These are phyloP conservation scores for Ascochyta lentis DNA, from an alignment of 2,329 filamentous ascomycete species.

Conservation along the genomic window DNA sequence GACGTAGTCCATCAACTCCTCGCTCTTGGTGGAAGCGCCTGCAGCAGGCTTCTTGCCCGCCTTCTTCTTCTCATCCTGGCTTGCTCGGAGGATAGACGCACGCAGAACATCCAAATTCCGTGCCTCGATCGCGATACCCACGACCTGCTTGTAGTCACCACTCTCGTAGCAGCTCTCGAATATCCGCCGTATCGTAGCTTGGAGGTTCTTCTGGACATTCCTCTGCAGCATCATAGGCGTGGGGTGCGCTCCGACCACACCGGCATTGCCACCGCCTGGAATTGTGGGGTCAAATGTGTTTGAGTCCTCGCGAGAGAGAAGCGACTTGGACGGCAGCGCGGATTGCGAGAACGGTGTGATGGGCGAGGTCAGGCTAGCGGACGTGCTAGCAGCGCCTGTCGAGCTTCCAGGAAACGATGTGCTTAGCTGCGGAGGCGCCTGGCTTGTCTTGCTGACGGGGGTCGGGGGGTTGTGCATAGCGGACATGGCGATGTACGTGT, in stretches of 20 bases:
- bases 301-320: slow-evolving; percentile 82
- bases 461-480: slow-evolving; percentile 64
- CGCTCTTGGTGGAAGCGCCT: slow-evolving; percentile 66
- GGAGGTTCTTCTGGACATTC: slow-evolving; percentile 78
- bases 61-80: slow-evolving; percentile 80
- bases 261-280: slow-evolving; percentile 63
- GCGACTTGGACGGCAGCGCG: slow-evolving; percentile 88
- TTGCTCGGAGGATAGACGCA: slow-evolving; percentile 86
- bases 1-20: slow-evolving; percentile 96
- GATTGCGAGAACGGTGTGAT: slow-evolving; percentile 96
- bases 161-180: slow-evolving; percentile 89
- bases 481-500: slow-evolving; percentile 90
- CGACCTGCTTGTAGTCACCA: slow-evolving; percentile 91
- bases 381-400: slow-evolving; percentile 69
- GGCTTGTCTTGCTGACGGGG: slow-evolving; percentile 56
- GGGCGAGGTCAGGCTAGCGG: slow-evolving; percentile 76
- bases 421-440: slow-evolving; percentile 71
- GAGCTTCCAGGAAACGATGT: slow-evolving; percentile 76
- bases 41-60: slow-evolving; percentile 65
- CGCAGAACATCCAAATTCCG: slow-evolving; percentile 88
- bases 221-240: slow-evolving; percentile 71
- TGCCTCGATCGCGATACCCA: slow-evolving; percentile 95
- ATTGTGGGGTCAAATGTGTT: slow-evolving; percentile 65
- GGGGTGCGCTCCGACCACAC: slow-evolving; percentile 61
- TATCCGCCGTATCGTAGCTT: slow-evolving; percentile 83